Percentiles rank a stretch among this genome's conserved stretches.
Conservation (phyloP, 2,329 filamentous ascomycete genomes). For the Colletotrichum eleusines region DNA sequence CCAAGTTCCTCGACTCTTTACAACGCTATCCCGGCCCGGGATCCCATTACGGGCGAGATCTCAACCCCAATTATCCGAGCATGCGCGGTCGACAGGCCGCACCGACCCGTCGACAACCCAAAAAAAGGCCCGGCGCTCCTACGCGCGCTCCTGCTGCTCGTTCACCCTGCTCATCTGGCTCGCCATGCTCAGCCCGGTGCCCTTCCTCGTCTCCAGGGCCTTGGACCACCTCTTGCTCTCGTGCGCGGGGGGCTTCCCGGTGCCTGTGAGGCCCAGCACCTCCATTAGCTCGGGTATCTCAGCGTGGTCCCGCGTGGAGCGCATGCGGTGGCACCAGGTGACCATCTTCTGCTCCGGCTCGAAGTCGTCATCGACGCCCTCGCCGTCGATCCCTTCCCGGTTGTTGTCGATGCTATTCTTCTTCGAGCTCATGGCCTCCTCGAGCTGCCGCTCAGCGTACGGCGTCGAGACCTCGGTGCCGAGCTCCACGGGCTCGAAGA, state of each 20-base stretch:
- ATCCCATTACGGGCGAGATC: neutral
- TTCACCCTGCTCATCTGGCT: slow-evolving; percentile 61
- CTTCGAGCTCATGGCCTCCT: slow-evolving; percentile 35
- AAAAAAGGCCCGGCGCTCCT: slow-evolving; percentile 32
- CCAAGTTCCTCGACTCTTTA: neutral
- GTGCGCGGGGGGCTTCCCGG: slow-evolving; percentile 51
- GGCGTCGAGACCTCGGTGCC: slow-evolving; percentile 61
- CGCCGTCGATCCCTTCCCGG: slow-evolving; percentile 37
- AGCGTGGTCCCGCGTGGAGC: slow-evolving; percentile 80
- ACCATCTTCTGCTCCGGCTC: slow-evolving; percentile 68
- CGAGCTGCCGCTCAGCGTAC: slow-evolving; percentile 50
- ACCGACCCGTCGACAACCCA: slow-evolving; percentile 16
- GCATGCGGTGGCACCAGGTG: slow-evolving; percentile 87
- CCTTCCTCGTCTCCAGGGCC: slow-evolving; percentile 63
- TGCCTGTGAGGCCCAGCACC: slow-evolving; percentile 68
- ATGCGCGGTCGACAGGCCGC: slow-evolving; percentile 13
- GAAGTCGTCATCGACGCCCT: slow-evolving; percentile 46
- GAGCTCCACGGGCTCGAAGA: slow-evolving; percentile 72
- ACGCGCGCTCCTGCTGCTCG: slow-evolving; percentile 42
- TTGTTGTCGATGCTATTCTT: slow-evolving; percentile 18
- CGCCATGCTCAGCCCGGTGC: slow-evolving; percentile 65
- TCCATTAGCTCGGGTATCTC: slow-evolving; percentile 76
- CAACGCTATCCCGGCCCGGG: neutral
- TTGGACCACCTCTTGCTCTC: slow-evolving; percentile 60
- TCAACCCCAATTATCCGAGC: slow-evolving; percentile 12